phyloP scores from a whole-genome alignment of 129 eudicot genomes.

The Flaveria linearis region DNA sequence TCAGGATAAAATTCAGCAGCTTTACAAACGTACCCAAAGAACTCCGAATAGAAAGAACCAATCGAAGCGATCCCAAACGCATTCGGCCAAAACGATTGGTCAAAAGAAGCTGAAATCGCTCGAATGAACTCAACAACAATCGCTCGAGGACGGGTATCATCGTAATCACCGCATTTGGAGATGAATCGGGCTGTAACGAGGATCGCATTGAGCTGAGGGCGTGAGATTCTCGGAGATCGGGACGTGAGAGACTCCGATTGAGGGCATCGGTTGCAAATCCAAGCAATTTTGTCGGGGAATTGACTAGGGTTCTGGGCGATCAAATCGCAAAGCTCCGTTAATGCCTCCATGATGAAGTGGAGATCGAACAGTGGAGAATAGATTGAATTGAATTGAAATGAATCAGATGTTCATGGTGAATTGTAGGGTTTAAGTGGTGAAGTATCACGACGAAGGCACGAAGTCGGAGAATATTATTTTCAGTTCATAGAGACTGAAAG shows the following conservation, averaged over 20 bases:
- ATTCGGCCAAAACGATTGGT: too few species aligned
- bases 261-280: slow-evolving; percentile 91
- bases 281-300: slow-evolving; percentile 64
- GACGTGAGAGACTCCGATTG: slow-evolving; percentile 49
- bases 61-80: too few species aligned
- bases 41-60: too few species aligned
- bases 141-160: slow-evolving; percentile 46
- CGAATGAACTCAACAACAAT: slow-evolving; percentile 40
- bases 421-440: slow-evolving; percentile 24
- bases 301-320: slow-evolving; percentile 68
- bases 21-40: too few species aligned
- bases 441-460: background rate
- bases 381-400: background rate
- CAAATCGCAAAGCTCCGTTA: slow-evolving; percentile 85
- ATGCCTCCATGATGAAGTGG: slow-evolving; percentile 60
- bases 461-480: slow-evolving; percentile 7
- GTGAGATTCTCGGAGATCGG: slow-evolving; percentile 71
- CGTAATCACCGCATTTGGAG: slow-evolving; percentile 56
- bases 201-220: slow-evolving; percentile 83
- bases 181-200: slow-evolving; percentile 68
- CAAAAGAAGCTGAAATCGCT: too few species aligned
- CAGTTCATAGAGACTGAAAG: slow-evolving; percentile 6
- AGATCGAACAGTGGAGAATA: slow-evolving; percentile 7
- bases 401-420: slow-evolving; percentile 26
- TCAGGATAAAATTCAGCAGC: too few species aligned